Evolutionary conservation across 2,329 filamentous ascomycete genomes (phyloP).

Genomic region (Diaporthe vaccinii): DNA sequence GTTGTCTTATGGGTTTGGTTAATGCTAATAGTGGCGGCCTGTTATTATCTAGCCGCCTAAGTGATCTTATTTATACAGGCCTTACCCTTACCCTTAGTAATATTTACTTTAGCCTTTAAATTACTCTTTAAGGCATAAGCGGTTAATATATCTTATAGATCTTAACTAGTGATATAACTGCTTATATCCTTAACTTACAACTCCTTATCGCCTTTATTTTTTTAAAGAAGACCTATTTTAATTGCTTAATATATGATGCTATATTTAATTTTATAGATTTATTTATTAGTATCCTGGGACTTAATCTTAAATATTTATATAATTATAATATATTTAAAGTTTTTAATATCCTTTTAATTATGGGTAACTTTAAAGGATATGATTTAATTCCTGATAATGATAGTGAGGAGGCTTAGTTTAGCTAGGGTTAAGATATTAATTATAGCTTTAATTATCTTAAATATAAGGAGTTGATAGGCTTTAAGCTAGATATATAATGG

Average conservation of each 20-base stretch:
- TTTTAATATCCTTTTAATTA: not conserved
- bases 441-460: not conserved
- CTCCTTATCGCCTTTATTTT: not conserved
- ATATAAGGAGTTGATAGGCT: not conserved
- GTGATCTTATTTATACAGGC: too few species aligned
- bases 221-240: not conserved
- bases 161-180: not conserved
- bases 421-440: not conserved
- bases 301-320: not conserved
- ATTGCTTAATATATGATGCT: not conserved
- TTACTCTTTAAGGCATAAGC: not conserved
- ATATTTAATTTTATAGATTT: not conserved
- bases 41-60: not conserved
- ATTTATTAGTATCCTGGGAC: not conserved
- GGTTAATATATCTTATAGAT: not conserved
- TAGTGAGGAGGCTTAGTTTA: not conserved
- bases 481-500: not conserved
- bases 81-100: not conserved
- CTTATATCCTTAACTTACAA: not conserved
- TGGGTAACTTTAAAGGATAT: not conserved
- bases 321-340: not conserved
- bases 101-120: not conserved
- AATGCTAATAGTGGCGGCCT: too few species aligned
- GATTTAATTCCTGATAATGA: not conserved
- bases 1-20: not conserved